Evolutionary conservation across 2,329 filamentous ascomycete genomes (phyloP), one percentile per base, ranked within the genome.

Genomic region (Ascochyta fabae): DNA sequence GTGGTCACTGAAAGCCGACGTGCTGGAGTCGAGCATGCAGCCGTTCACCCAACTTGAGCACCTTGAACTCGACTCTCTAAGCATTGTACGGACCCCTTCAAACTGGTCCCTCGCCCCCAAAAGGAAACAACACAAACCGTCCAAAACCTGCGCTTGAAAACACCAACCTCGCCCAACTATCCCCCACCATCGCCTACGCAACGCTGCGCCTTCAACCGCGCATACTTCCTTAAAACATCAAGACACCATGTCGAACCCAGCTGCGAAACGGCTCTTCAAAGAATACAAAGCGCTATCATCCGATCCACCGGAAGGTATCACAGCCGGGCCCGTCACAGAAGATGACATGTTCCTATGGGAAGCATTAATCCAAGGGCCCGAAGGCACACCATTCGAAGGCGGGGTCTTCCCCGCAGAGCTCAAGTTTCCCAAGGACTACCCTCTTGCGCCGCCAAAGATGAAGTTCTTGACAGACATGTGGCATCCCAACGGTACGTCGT

Each of bases 321-420:
- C 91, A 56, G 95, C 95, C 15, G 95, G 95, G 19, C 95, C 95
- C 31, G 83, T 97, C 58, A 90, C 86, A 62, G 95, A 99, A 81
- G 95, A 98, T 76, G 92, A 99, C 80, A 88, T 98, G 73, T 90
- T 97, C 69, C 82, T 91, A 71, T 99, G 95, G 95, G 95, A 99
- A 80, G 95, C 93, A 8, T 81, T 98, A 60, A 98, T 99, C 70
- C 89, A 96, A 77, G 95, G 95, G 0, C 95, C 95, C 12, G 93
- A 96, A 72, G 95, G 90, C 60, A 99, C 95, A 1, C 95, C 95
- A 0, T 99, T 96, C 69, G 94, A 76, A 96, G 94, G 94, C 74
- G 95, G 91, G 66, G 93, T 96, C 79, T 99, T 98, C 81, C 89
- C 90, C 64, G 92, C 94, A 29, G 83, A 87, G 60, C 84, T 99